phyloP scores from a whole-genome alignment of 2,329 filamentous ascomycete species.

The Nakataea oryzae region DNA sequence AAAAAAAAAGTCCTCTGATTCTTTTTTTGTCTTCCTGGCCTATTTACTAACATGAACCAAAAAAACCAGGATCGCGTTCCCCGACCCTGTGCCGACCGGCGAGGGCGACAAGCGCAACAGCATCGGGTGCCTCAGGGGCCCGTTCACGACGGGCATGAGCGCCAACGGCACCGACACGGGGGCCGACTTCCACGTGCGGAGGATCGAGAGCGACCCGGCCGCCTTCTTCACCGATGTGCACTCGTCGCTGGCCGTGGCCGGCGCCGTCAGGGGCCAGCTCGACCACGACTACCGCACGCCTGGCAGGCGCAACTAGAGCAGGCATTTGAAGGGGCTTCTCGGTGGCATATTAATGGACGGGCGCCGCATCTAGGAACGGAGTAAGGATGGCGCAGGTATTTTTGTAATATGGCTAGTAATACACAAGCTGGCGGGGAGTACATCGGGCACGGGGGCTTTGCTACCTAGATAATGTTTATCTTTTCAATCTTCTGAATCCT shows the following conservation, averaged over 20 bases:
- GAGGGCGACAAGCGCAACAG: conserved; percentile 9
- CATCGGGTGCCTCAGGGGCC: conserved; percentile 20
- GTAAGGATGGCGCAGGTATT: too few relatives aligned
- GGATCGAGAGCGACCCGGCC: conserved; percentile 34
- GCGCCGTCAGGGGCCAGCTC: conserved; percentile 36
- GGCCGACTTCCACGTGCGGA: conserved; percentile 28
- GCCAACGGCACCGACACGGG: conserved; percentile 32
- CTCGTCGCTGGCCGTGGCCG: conserved; percentile 28
- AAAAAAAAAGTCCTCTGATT: too few relatives aligned
- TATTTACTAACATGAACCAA: neutral
- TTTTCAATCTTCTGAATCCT: too few relatives aligned
- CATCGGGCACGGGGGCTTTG: too few relatives aligned
- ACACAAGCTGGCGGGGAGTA: too few relatives aligned
- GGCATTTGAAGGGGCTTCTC: neutral
- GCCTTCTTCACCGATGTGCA: conserved; percentile 40
- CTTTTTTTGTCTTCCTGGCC: neutral
- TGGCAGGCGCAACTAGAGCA: neutral
- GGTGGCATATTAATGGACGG: too few relatives aligned
- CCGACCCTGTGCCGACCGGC: conserved; percentile 27
- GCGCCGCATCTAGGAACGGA: neutral
- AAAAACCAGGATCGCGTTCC: conserved; percentile 23
- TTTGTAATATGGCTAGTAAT: too few relatives aligned
- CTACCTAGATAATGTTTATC: too few relatives aligned
- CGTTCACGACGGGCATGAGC: conserved; percentile 29
- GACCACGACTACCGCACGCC: neutral